Evolutionary conservation across 352 stramenopile genomes (phyloP).

Genomic region (Chrysophaeum taylorii): DNA sequence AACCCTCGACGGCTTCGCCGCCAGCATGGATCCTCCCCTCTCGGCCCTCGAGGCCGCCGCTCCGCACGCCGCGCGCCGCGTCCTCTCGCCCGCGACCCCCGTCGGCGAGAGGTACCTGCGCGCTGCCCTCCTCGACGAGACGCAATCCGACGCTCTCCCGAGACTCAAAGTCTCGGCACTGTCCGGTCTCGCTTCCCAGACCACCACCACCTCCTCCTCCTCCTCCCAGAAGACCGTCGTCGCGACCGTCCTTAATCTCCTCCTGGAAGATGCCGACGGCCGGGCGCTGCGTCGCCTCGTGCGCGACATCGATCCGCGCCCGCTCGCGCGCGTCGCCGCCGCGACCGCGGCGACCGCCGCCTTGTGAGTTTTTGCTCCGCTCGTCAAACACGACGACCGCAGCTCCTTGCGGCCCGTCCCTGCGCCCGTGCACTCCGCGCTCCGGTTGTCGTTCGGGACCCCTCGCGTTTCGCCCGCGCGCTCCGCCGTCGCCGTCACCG

Average conservation of each 20-base stretch:
- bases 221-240: background rate
- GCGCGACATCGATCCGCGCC: background rate
- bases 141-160: background rate
- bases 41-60: conserved; percentile 6
- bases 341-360: background rate
- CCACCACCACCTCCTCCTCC: background rate
- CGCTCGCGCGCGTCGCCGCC: background rate
- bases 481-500: background rate
- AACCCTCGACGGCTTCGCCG: conserved; percentile 13
- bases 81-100: background rate
- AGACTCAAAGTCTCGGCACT: background rate
- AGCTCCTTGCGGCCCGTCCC: no score
- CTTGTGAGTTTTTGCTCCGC: background rate
- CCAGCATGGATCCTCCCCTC: conserved; percentile 6
- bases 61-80: background rate
- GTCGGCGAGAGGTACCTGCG: background rate
- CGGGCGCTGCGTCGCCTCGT: conserved; percentile 4
- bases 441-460: background rate
- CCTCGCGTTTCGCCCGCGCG: background rate
- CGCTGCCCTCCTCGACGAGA: background rate
- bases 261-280: conserved; percentile 2
- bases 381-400: no score
- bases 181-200: background rate
- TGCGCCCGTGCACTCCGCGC: background rate
- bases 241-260: background rate